Conservation (phyloP, 192 early-diverging fungal genomes). For the Obelidium mucronatum region DNA sequence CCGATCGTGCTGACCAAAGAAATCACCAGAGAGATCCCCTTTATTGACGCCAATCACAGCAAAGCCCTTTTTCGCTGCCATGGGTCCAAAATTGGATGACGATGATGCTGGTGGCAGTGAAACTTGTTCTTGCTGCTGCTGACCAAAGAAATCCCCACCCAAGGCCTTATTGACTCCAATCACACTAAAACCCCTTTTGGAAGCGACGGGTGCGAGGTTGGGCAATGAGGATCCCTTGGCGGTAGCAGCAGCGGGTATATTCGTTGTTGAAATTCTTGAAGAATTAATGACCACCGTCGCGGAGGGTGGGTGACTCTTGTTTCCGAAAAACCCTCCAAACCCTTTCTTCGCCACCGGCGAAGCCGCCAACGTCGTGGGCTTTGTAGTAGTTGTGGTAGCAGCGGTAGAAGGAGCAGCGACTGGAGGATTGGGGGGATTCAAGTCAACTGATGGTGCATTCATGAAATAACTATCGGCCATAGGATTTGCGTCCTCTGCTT, state of each 20-base stretch:
- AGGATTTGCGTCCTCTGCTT: background rate
- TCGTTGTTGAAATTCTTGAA: background rate
- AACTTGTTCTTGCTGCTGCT: no score
- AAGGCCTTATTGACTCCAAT: no score
- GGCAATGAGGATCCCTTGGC: background rate
- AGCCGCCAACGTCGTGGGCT: background rate
- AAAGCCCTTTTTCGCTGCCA: background rate
- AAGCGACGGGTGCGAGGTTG: background rate
- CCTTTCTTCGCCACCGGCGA: background rate
- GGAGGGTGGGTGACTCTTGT: background rate
- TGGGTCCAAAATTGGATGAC: background rate
- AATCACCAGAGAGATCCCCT: no score
- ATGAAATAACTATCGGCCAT: no score
- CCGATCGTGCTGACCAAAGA: no score
- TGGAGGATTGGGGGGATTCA: background rate
- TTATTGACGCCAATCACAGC: background rate
- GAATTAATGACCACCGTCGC: background rate
- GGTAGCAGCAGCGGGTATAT: background rate
- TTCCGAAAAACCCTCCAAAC: background rate
- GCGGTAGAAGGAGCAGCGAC: background rate
- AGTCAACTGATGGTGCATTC: no score
- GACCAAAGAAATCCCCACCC: no score
- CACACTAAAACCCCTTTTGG: no score
- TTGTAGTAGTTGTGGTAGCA: background rate
- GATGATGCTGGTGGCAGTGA: background rate